Evolutionary conservation across 208 protist species (phyloP).

Genomic region (Angomonas deanei): DNA sequence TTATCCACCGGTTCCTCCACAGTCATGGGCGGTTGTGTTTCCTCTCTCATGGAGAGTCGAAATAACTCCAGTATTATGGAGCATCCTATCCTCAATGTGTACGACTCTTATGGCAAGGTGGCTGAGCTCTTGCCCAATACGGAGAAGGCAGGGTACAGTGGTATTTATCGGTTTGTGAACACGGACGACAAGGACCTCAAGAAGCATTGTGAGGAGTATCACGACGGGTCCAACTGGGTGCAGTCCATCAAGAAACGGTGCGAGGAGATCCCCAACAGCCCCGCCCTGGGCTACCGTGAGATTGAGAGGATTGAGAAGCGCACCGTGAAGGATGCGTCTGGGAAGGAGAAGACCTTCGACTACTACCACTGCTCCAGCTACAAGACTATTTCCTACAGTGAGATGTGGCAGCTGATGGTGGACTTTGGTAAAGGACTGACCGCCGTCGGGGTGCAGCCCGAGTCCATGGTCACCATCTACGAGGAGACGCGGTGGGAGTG

Average conservation of each 20-base stretch:
- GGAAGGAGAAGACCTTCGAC: conserved; percentile 24
- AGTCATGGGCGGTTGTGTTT: conserved; percentile 40
- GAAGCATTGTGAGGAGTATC: conserved; percentile 23
- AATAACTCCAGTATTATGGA: conserved; percentile 22
- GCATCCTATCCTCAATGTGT: conserved; percentile 29
- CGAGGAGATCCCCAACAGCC: conserved; percentile 8
- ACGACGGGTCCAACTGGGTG: conserved; percentile 27
- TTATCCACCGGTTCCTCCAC: no score
- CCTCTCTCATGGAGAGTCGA: conserved; percentile 26
- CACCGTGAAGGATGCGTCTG: conserved; percentile 16
- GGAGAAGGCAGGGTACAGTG: conserved; percentile 21
- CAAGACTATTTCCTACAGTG: conserved; percentile 28
- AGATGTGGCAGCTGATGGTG: conserved; percentile 45
- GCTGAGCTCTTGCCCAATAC: conserved; percentile 21
- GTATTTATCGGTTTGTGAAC: conserved; percentile 40
- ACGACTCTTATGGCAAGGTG: conserved; percentile 26
- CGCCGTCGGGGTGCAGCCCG: conserved; percentile 20
- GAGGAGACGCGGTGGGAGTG: conserved; percentile 78
- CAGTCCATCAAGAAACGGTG: conserved; percentile 22
- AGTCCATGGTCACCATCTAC: conserved; percentile 48
- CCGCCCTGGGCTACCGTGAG: conserved; percentile 53
- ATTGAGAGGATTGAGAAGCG: conserved; percentile 44
- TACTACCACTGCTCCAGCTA: conserved; percentile 43
- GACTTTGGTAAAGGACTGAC: conserved; percentile 44
- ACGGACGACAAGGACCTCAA: conserved; percentile 29